Conservation (phyloP, 192 early-diverging fungal genomes). For the Coemansia sp. region DNA sequence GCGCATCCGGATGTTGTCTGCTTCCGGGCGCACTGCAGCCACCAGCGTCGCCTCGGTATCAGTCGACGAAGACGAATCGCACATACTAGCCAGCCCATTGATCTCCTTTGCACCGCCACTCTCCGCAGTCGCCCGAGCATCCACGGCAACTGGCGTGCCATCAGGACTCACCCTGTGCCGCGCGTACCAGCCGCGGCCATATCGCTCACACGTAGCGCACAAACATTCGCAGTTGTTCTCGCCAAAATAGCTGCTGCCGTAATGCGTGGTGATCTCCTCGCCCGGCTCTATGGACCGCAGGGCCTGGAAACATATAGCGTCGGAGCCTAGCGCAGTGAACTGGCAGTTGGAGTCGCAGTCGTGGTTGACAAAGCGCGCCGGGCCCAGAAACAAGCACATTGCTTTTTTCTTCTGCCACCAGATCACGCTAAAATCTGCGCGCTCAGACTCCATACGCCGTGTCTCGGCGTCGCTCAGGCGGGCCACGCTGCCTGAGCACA, state of each 20-base stretch:
- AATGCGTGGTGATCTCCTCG: slow-evolving; percentile 71
- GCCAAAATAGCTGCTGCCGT: slow-evolving; percentile 70
- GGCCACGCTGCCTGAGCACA: slow-evolving; percentile 59
- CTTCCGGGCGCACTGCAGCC: neutral
- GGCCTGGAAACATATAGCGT: slow-evolving; percentile 69
- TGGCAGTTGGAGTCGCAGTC: slow-evolving; percentile 68
- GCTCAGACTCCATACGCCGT: slow-evolving; percentile 30
- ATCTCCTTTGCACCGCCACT: neutral
- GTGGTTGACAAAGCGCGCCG: slow-evolving; percentile 75
- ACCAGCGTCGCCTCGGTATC: slow-evolving; percentile 25
- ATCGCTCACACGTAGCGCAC: slow-evolving; percentile 72
- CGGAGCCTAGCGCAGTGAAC: slow-evolving; percentile 43
- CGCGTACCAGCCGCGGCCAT: slow-evolving; percentile 45
- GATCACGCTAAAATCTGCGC: slow-evolving; percentile 68
- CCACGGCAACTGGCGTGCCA: neutral
- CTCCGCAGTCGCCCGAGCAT: neutral
- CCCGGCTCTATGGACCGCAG: slow-evolving; percentile 62
- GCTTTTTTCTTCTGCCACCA: slow-evolving; percentile 57
- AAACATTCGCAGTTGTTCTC: slow-evolving; percentile 66
- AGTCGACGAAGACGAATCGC: slow-evolving; percentile 16
- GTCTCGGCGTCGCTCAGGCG: slow-evolving; percentile 48
- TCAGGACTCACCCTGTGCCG: neutral
- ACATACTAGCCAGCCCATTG: neutral
- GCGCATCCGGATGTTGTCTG: slow-evolving; percentile 13
- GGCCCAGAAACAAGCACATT: slow-evolving; percentile 68